A percentile compares a stretch with the other conserved stretches of the same genome.
Conservation (phyloP, 352 stramenopile genomes). For the Globisporangium middletonii region DNA sequence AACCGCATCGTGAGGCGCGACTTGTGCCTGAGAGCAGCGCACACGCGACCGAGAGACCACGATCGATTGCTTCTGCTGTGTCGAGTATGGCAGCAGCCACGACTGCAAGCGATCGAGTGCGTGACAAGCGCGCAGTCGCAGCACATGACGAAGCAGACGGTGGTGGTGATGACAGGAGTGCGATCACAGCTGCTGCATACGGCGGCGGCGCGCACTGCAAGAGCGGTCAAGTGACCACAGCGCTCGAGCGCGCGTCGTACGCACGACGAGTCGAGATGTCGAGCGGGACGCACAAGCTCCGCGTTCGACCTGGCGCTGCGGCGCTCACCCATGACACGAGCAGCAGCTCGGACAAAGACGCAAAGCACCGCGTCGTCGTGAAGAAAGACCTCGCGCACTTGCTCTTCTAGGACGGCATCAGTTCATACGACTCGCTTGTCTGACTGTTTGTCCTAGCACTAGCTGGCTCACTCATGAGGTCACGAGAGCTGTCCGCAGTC, state of each 20-base stretch:
- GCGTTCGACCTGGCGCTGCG: slow-evolving; percentile 35
- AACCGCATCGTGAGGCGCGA: not conserved
- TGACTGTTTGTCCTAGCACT: not conserved
- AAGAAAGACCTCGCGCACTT: slow-evolving; percentile 62
- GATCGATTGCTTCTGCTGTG: not conserved
- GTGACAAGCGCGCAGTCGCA: not conserved
- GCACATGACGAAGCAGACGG: not conserved
- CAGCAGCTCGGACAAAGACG: slow-evolving; percentile 16
- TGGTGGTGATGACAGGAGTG: slow-evolving; percentile 8
- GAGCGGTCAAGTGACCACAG: slow-evolving; percentile 25
- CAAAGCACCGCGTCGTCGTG: slow-evolving; percentile 55
- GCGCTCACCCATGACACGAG: slow-evolving; percentile 15
- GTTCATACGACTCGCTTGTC: not conserved
- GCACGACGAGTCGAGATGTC: slow-evolving; percentile 43
- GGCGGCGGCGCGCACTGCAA: slow-evolving; percentile 36
- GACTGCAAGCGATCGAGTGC: not conserved
- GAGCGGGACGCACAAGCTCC: slow-evolving; percentile 43
- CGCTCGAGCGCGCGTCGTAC: slow-evolving; percentile 27
- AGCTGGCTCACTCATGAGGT: not conserved
- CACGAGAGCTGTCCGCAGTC: slow-evolving; percentile 49
- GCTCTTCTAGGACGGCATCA: slow-evolving; percentile 28
- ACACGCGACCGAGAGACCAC: not conserved
- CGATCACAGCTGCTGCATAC: slow-evolving; percentile 28
- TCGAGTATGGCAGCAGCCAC: not conserved
- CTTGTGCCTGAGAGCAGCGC: not conserved